Evolutionary conservation across 2,329 filamentous ascomycete genomes (phyloP).

Genomic region (Aurifilum marmelostoma): DNA sequence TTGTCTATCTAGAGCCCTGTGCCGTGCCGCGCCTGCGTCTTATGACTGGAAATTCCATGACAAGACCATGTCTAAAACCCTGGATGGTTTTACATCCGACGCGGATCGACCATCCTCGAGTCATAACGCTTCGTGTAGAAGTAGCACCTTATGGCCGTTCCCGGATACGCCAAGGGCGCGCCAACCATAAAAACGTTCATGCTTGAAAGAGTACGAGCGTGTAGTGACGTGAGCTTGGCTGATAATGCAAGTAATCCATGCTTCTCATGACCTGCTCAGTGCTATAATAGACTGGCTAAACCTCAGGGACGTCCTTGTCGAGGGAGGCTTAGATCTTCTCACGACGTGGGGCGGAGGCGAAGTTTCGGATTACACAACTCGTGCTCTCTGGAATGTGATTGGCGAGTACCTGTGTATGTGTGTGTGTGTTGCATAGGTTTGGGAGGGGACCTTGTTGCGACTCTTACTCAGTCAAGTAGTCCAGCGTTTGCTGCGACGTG

Average conservation of each 20-base stretch:
- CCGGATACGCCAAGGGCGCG: not conserved
- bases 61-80: not conserved
- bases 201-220: not conserved
- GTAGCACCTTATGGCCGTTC: not conserved
- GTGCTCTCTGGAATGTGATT: not conserved
- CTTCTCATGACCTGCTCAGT: not conserved
- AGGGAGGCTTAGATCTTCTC: not conserved
- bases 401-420: not conserved
- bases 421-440: too few species aligned
- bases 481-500: not conserved
- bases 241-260: not conserved
- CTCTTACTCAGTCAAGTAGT: not conserved
- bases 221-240: not conserved
- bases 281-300: not conserved
- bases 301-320: not conserved
- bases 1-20: not conserved
- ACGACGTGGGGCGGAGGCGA: not conserved
- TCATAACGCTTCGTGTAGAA: not conserved
- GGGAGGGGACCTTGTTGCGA: not conserved
- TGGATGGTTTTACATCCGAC: not conserved
- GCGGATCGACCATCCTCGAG: not conserved
- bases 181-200: not conserved
- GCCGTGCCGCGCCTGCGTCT: not conserved
- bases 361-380: not conserved
- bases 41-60: not conserved